Conservation (phyloP, 768 basidiomycete genomes). For the Boletellus sp. region DNA sequence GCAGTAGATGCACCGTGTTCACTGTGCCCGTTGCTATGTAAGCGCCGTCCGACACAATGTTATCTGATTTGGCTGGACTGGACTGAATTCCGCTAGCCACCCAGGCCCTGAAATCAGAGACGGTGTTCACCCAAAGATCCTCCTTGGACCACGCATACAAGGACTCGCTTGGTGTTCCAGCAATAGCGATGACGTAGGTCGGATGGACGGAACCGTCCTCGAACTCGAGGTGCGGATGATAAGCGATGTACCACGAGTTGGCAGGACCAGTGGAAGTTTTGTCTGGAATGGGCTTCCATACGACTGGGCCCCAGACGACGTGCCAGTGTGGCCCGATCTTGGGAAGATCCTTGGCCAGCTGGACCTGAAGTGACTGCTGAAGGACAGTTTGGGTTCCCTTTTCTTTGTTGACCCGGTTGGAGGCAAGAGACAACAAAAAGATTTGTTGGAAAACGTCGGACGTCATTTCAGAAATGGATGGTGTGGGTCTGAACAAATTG, state of each 20-base stretch:
- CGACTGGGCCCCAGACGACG: slow-evolving; percentile 13
- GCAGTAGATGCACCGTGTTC: background rate
- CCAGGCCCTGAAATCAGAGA: slow-evolving; percentile 12
- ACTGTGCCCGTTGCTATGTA: slow-evolving; percentile 2
- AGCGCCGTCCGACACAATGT: background rate
- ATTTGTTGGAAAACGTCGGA: slow-evolving; percentile 17
- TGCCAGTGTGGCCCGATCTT: background rate
- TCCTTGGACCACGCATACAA: background rate
- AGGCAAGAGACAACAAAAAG: slow-evolving; percentile 5
- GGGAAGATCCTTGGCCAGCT: background rate
- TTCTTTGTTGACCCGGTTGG: background rate
- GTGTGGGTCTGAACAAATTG: background rate
- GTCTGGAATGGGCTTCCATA: slow-evolving; percentile 12
- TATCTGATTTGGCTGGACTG: background rate
- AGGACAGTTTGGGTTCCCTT: background rate
- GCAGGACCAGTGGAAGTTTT: slow-evolving; percentile 1
- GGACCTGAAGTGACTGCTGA: background rate
- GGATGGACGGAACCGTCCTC: slow-evolving; percentile 10
- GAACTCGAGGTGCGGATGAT: slow-evolving; percentile 1
- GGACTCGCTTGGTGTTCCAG: slow-evolving; percentile 5
- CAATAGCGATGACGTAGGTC: slow-evolving; percentile 12
- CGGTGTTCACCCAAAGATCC: slow-evolving; percentile 4
- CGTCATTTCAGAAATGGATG: slow-evolving; percentile 4
- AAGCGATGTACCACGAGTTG: slow-evolving; percentile 16
- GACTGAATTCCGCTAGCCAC: background rate